Percentiles rank a stretch among this genome's conserved stretches.
These are phyloP conservation scores for Yamagishiella unicocca DNA, from an alignment of 139 green algal species.

Conservation along the genomic window DNA sequence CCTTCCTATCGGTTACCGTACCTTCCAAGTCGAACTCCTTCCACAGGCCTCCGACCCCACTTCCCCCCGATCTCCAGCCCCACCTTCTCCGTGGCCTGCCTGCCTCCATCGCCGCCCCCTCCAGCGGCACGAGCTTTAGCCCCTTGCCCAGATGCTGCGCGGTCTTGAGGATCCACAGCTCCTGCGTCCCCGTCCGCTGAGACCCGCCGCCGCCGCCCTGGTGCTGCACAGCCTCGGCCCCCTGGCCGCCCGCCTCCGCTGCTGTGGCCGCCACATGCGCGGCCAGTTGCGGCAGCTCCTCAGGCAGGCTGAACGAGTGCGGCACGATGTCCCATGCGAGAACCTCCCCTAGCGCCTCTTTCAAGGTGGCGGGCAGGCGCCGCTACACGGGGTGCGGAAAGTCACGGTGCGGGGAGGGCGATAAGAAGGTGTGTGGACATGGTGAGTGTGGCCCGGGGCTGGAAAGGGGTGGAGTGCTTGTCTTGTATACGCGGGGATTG, in stretches of 20 bases:
- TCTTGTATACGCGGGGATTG: too few relatives aligned
- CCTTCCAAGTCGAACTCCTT: not conserved
- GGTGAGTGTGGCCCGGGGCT: too few relatives aligned
- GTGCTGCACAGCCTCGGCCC: not conserved
- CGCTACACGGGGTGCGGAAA: constrained; percentile 56
- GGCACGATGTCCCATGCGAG: constrained; percentile 59
- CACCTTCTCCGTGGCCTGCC: constrained; percentile 14
- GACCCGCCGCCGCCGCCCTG: not conserved
- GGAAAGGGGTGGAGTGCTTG: too few relatives aligned
- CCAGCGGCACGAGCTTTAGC: constrained; percentile 60
- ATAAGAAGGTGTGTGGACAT: too few relatives aligned
- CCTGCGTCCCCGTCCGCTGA: not conserved
- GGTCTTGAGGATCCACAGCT: constrained; percentile 76
- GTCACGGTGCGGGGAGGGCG: too few relatives aligned
- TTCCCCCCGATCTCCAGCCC: not conserved
- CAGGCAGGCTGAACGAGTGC: constrained; percentile 63
- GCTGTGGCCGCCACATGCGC: constrained; percentile 2
- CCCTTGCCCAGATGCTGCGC: constrained; percentile 71
- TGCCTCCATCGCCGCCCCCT: constrained; percentile 42
- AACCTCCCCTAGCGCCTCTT: constrained; percentile 53
- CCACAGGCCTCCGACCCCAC: not conserved
- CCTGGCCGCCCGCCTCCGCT: not conserved
- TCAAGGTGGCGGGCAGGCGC: constrained; percentile 56
- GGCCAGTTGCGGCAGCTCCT: constrained; percentile 55
- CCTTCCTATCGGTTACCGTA: too few relatives aligned